These are phyloP conservation scores for Lactarius sp. DNA, from an alignment of 768 basidiomycete species.

Conservation along the genomic window DNA sequence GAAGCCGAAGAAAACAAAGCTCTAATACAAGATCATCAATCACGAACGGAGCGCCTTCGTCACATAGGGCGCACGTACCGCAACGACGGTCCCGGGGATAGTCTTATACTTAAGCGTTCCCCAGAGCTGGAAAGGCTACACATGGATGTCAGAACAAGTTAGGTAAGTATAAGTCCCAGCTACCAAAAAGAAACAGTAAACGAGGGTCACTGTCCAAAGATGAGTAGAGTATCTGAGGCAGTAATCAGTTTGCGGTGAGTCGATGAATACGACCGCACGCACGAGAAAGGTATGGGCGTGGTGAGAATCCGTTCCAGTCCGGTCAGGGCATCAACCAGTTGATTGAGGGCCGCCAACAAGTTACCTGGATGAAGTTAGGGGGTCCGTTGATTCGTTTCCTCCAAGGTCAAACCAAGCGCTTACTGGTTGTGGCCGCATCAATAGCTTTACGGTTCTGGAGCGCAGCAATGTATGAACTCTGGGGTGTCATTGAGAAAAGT, in stretches of 20 bases:
- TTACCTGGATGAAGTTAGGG: constrained; percentile 34
- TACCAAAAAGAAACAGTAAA: constrained; percentile 61
- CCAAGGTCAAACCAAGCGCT: constrained; percentile 27
- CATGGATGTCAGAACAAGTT: constrained; percentile 12
- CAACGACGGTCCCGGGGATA: constrained; percentile 54
- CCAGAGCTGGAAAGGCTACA: constrained; percentile 63
- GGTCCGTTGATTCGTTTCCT: not conserved
- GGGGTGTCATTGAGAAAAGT: constrained; percentile 13
- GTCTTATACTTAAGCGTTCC: constrained; percentile 52
- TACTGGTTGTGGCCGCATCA: constrained; percentile 61
- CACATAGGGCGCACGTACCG: constrained; percentile 35
- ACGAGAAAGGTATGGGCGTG: constrained; percentile 75
- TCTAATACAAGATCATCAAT: constrained; percentile 32
- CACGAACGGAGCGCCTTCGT: not conserved
- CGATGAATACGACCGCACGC: constrained; percentile 25
- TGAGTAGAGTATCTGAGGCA: constrained; percentile 55
- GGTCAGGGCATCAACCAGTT: constrained; percentile 60
- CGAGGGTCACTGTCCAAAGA: constrained; percentile 57
- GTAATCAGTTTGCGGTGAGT: not conserved
- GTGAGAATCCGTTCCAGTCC: constrained; percentile 70
- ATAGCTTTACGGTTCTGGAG: constrained; percentile 51
- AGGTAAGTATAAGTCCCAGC: constrained; percentile 13
- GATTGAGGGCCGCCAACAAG: constrained; percentile 45
- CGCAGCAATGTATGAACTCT: constrained; percentile 61
- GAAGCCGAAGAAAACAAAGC: constrained; percentile 71